Percentiles rank a stretch among this genome's conserved stretches.
These are phyloP conservation scores for Fagopyrum homotropicum DNA, from an alignment of 148 eudicot species.

Conservation along the genomic window DNA sequence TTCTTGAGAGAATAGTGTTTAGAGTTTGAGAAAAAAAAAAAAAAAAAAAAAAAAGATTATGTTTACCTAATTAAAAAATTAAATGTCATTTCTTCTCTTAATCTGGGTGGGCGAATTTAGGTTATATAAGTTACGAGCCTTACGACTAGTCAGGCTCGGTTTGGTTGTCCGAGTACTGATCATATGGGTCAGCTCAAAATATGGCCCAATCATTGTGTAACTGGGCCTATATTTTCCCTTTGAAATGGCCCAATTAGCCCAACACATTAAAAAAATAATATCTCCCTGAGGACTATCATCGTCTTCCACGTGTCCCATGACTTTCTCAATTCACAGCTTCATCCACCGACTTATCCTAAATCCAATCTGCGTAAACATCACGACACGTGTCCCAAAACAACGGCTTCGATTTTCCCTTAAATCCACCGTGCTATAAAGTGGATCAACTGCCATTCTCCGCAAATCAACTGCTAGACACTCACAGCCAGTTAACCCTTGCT, in stretches of 20 bases:
- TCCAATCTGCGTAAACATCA: conserved; percentile 3
- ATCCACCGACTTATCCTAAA: neutral
- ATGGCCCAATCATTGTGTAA: neutral
- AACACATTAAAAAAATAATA: neutral
- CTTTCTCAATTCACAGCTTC: neutral
- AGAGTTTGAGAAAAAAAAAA: no score
- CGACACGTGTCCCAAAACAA: conserved; percentile 2
- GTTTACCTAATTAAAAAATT: no score
- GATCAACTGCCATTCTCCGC: neutral
- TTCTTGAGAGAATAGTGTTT: no score
- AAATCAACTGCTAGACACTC: neutral
- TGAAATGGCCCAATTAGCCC: neutral
- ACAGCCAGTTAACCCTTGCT: neutral
- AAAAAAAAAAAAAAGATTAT: no score
- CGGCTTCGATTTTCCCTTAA: conserved; percentile 8
- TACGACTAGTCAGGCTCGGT: no score
- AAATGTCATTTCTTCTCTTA: no score
- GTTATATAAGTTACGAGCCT: no score
- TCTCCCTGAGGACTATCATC: neutral
- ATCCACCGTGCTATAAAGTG: neutral
- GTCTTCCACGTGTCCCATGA: neutral
- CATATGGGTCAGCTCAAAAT: no score
- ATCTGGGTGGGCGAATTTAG: no score
- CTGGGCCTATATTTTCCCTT: neutral
- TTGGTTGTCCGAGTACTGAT: no score